Percentiles rank a stretch among this genome's conserved stretches.
Conservation (phyloP, 495 filamentous ascomycete genomes). For the Aspergillus incahuasiensis region DNA sequence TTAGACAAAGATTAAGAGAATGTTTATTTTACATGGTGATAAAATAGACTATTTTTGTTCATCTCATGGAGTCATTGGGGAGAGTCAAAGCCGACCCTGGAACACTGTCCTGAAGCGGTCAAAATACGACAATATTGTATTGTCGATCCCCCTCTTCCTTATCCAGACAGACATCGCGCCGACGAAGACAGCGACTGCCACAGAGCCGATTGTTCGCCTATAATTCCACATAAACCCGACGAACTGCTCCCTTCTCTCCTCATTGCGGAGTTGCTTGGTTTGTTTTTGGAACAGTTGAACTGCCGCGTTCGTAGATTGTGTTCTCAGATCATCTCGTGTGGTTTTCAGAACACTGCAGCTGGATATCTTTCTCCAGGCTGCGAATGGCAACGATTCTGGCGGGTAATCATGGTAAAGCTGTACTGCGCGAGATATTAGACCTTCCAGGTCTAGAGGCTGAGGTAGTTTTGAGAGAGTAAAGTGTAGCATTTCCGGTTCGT, state of each 20-base stretch:
- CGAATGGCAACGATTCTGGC: constrained; percentile 61
- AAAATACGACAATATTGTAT: constrained; percentile 36
- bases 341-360: constrained; percentile 80
- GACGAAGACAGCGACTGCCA: constrained; percentile 61
- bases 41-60: neutral
- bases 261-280: constrained; percentile 58
- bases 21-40: neutral
- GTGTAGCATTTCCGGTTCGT: constrained; percentile 94
- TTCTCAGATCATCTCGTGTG: constrained; percentile 44
- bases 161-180: constrained; percentile 54
- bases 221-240: constrained; percentile 54
- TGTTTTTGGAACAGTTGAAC: constrained; percentile 63
- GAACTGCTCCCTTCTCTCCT: constrained; percentile 53
- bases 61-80: neutral
- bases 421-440: constrained; percentile 60
- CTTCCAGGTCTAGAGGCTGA: constrained; percentile 75
- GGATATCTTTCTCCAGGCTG: constrained; percentile 68
- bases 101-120: constrained; percentile 24
- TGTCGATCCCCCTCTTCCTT: constrained; percentile 40
- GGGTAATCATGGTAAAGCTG: constrained; percentile 61
- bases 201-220: constrained; percentile 48
- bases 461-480: constrained; percentile 84
- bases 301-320: constrained; percentile 56
- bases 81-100: constrained; percentile 10
- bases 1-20: neutral